phyloP scores from a whole-genome alignment of 768 basidiomycete species.

The Fomitopsis pulvina region DNA sequence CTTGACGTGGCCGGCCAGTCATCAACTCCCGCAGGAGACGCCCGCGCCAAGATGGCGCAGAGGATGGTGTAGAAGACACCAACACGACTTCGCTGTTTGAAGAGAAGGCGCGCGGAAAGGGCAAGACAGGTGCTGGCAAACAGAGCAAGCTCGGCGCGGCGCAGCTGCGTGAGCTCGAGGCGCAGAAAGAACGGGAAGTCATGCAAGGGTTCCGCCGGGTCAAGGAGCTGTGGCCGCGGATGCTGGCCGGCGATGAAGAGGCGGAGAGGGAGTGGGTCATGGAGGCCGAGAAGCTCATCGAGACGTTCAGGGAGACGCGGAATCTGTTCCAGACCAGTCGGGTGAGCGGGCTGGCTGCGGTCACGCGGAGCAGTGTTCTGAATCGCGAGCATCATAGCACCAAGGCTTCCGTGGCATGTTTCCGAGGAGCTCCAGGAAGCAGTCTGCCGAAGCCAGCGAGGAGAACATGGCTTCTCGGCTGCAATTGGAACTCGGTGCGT shows the following conservation, averaged over 20 bases:
- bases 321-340: slow-evolving; percentile 74
- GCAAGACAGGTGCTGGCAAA: slow-evolving; percentile 30
- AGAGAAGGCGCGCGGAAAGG: slow-evolving; percentile 38
- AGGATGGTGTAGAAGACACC: slow-evolving; percentile 16
- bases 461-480: slow-evolving; percentile 71
- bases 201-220: slow-evolving; percentile 51
- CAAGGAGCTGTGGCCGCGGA: slow-evolving; percentile 54
- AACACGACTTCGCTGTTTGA: slow-evolving; percentile 53
- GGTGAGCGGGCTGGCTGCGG: slow-evolving; percentile 35
- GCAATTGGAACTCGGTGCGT: slow-evolving; percentile 65
- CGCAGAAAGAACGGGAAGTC: slow-evolving; percentile 60
- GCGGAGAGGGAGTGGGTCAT: slow-evolving; percentile 70
- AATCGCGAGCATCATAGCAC: slow-evolving; percentile 1
- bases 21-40: slow-evolving; percentile 27
- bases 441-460: slow-evolving; percentile 50
- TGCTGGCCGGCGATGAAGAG: slow-evolving; percentile 42
- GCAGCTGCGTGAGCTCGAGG: slow-evolving; percentile 58
- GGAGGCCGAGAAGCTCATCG: slow-evolving; percentile 81
- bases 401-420: slow-evolving; percentile 65
- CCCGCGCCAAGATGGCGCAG: slow-evolving; percentile 11
- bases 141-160: slow-evolving; percentile 47
- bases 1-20: slow-evolving; percentile 17
- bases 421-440: slow-evolving; percentile 35
- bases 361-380: not conserved
- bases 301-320: slow-evolving; percentile 83